Percentiles rank a stretch among this genome's conserved stretches.
Evolutionary conservation across 768 basidiomycete genomes (phyloP).

Genomic region (Russula sp.): DNA sequence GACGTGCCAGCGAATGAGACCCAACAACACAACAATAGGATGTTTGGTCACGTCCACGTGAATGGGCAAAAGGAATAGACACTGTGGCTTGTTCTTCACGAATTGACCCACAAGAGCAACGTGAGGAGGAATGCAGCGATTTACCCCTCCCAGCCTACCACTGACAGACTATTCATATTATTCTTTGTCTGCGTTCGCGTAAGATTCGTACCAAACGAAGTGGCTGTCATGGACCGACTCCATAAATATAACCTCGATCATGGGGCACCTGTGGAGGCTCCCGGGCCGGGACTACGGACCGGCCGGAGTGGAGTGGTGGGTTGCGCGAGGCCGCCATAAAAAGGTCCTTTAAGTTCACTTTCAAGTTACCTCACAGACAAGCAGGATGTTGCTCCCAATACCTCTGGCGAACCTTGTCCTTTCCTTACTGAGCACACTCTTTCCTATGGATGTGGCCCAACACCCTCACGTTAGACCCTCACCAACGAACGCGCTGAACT

Average conservation of each 20-base stretch:
- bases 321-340: not conserved
- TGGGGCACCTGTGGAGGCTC: not conserved
- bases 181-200: slow-evolving; percentile 67
- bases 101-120: slow-evolving; percentile 95
- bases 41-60: slow-evolving; percentile 51
- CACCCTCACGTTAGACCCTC: slow-evolving; percentile 7
- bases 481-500: slow-evolving; percentile 32
- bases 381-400: slow-evolving; percentile 11
- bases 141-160: slow-evolving; percentile 99
- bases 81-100: slow-evolving; percentile 78
- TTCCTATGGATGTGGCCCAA: not conserved
- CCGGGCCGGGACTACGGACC: not conserved
- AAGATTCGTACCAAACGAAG: slow-evolving; percentile 1
- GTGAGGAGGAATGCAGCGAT: slow-evolving; percentile 97
- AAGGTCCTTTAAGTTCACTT: not conserved
- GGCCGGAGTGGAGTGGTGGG: not conserved
- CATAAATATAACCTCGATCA: too few species aligned
- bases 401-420: slow-evolving; percentile 10
- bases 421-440: slow-evolving; percentile 7
- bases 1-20: slow-evolving; percentile 71
- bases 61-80: slow-evolving; percentile 83
- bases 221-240: too few species aligned
- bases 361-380: not conserved
- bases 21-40: slow-evolving; percentile 93
- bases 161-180: slow-evolving; percentile 99